Evolutionary conservation across 2,329 filamentous ascomycete genomes (phyloP).

Genomic region (Ophiocordyceps camponoti-rufipedis): DNA sequence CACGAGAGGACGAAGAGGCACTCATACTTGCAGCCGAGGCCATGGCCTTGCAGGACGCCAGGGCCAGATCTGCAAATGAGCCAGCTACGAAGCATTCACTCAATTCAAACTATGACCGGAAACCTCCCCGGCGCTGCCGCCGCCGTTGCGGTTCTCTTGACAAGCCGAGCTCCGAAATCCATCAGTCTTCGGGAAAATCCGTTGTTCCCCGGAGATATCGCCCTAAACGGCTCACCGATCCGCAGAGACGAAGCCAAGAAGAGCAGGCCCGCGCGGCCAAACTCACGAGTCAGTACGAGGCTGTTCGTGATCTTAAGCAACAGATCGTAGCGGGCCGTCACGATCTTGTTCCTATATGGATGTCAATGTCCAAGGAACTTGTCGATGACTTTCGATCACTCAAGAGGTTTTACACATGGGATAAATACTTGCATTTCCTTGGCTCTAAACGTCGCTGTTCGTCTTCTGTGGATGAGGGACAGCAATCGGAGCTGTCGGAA

Average conservation of each 20-base stretch:
- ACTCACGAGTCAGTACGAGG: slow-evolving; percentile 22
- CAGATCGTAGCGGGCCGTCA: slow-evolving; percentile 22
- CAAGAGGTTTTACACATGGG: slow-evolving; percentile 48
- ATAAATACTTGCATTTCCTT: slow-evolving; percentile 42
- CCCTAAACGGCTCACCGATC: slow-evolving; percentile 25
- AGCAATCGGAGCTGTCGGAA: slow-evolving; percentile 28
- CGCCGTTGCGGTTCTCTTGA: slow-evolving; percentile 1
- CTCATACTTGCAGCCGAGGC: slow-evolving; percentile 62
- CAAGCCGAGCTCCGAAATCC: neutral
- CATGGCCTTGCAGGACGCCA: slow-evolving; percentile 39
- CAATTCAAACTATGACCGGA: neutral
- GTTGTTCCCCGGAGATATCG: slow-evolving; percentile 21
- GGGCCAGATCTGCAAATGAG: slow-evolving; percentile 10
- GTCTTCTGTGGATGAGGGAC: slow-evolving; percentile 6
- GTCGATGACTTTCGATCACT: slow-evolving; percentile 45
- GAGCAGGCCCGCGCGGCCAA: slow-evolving; percentile 22
- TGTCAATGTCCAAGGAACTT: slow-evolving; percentile 38
- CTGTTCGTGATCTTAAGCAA: slow-evolving; percentile 22
- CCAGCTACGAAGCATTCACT: neutral
- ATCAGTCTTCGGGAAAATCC: neutral
- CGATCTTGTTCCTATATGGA: slow-evolving; percentile 32
- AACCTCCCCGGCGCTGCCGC: neutral
- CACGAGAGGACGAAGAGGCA: slow-evolving; percentile 56
- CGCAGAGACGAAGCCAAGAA: slow-evolving; percentile 23
- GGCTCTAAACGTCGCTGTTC: slow-evolving; percentile 15